These are phyloP conservation scores for Lyophyllum decastes DNA, from an alignment of 768 basidiomycete species.

Conservation along the genomic window DNA sequence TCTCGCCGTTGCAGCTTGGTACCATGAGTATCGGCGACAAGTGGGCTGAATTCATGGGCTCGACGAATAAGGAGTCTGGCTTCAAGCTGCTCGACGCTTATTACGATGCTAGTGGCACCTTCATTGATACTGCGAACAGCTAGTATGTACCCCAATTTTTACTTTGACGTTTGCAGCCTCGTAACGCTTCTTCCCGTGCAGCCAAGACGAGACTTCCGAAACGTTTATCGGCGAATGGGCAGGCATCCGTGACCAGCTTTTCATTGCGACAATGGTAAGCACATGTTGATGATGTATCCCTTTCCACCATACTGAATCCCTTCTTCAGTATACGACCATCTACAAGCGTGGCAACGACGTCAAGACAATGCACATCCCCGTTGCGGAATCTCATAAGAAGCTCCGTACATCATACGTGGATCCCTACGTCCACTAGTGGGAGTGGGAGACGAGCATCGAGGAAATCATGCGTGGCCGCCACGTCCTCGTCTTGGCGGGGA, in stretches of 20 bases:
- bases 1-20: constrained; percentile 50
- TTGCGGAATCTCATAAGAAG: constrained; percentile 46
- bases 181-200: constrained; percentile 10
- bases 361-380: constrained; percentile 43
- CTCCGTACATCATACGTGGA: constrained; percentile 49
- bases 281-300: background rate
- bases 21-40: constrained; percentile 50
- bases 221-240: constrained; percentile 55
- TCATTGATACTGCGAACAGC: constrained; percentile 18
- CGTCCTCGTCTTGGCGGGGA: constrained; percentile 50
- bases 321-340: constrained; percentile 29
- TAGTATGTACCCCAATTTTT: constrained; percentile 2
- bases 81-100: constrained; percentile 15
- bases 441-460: constrained; percentile 50
- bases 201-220: constrained; percentile 60
- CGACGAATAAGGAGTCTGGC: constrained; percentile 35
- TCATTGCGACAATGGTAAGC: constrained; percentile 46
- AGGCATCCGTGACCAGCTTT: constrained; percentile 47
- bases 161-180: background rate
- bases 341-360: constrained; percentile 46
- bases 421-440: constrained; percentile 52
- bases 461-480: constrained; percentile 62
- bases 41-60: constrained; percentile 26
- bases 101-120: constrained; percentile 15
- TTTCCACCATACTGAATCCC: background rate